Evolutionary conservation across 2,329 filamentous ascomycete species (phyloP).

Genomic region (Monosporascus sp.): DNA sequence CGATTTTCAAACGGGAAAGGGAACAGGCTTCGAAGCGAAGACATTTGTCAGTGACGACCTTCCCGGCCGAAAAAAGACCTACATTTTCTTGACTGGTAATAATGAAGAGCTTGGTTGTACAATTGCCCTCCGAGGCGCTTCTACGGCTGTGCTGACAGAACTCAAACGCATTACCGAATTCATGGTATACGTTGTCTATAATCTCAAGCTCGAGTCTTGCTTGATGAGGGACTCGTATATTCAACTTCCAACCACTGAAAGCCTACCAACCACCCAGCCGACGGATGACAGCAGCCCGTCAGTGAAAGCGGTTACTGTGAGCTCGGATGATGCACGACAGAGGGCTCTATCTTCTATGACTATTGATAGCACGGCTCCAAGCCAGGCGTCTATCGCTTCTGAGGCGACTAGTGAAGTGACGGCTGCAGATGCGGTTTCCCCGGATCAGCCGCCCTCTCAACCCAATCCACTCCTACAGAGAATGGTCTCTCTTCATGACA

Average conservation of each 20-base stretch:
- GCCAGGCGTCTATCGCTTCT: constrained; percentile 17
- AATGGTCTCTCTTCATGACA: constrained; percentile 37
- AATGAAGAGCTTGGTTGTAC: constrained; percentile 88
- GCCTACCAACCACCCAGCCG: constrained; percentile 33
- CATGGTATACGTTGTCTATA: constrained; percentile 99
- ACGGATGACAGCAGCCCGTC: constrained; percentile 33
- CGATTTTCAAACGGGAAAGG: constrained; percentile 70
- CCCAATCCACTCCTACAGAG: constrained; percentile 16
- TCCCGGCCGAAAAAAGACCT: constrained; percentile 79
- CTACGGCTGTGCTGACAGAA: constrained; percentile 63
- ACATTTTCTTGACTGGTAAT: constrained; percentile 90
- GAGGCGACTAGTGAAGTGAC: constrained; percentile 15
- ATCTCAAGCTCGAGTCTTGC: constrained; percentile 90
- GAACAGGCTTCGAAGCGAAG: constrained; percentile 87
- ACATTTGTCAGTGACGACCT: constrained; percentile 81
- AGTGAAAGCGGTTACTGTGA: constrained; percentile 19
- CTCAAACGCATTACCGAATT: constrained; percentile 96
- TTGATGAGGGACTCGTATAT: constrained; percentile 91
- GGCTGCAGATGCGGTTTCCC: constrained; percentile 7
- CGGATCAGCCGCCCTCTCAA: constrained; percentile 12
- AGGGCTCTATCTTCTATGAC: constrained; percentile 15
- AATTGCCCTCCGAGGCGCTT: constrained; percentile 81
- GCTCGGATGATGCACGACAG: constrained; percentile 12
- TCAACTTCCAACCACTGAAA: constrained; percentile 63
- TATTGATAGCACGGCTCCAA: constrained; percentile 13